A percentile compares a stretch with the other conserved stretches of the same genome.
phyloP scores from a whole-genome alignment of 2,329 filamentous ascomycete species.

The Biscogniauxia mediterranea region DNA sequence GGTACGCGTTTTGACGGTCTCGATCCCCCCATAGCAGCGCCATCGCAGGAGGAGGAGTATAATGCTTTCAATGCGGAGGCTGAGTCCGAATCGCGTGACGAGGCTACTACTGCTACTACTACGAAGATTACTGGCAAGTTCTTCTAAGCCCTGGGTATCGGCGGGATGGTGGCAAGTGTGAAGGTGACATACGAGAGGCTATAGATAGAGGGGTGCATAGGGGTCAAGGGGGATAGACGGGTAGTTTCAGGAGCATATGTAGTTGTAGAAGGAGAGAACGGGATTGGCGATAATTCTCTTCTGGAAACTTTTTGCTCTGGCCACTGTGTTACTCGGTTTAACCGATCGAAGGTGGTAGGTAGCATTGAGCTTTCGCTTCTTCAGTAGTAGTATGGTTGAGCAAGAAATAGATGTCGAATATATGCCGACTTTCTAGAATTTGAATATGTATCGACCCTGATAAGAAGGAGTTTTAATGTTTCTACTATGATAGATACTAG shows the following conservation, averaged over 20 bases:
- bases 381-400: no score
- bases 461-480: no score
- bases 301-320: no score
- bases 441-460: no score
- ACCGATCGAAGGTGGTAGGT: no score
- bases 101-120: constrained; percentile 29
- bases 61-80: constrained; percentile 27
- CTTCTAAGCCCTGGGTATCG: constrained; percentile 39
- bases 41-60: constrained; percentile 15
- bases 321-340: no score
- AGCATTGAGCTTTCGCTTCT: no score
- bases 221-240: background rate
- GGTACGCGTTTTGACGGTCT: constrained; percentile 66
- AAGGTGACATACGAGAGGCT: background rate
- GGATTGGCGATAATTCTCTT: background rate
- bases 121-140: constrained; percentile 50
- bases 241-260: background rate
- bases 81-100: constrained; percentile 30
- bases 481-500: no score
- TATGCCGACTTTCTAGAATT: no score
- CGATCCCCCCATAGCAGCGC: constrained; percentile 49
- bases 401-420: no score
- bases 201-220: background rate
- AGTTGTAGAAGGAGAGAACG: background rate
- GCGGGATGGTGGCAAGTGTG: background rate